Evolutionary conservation across 78 protist species (phyloP), one percentile per base, ranked within the genome.

Genomic region (Dictyostelium purpureum): DNA sequence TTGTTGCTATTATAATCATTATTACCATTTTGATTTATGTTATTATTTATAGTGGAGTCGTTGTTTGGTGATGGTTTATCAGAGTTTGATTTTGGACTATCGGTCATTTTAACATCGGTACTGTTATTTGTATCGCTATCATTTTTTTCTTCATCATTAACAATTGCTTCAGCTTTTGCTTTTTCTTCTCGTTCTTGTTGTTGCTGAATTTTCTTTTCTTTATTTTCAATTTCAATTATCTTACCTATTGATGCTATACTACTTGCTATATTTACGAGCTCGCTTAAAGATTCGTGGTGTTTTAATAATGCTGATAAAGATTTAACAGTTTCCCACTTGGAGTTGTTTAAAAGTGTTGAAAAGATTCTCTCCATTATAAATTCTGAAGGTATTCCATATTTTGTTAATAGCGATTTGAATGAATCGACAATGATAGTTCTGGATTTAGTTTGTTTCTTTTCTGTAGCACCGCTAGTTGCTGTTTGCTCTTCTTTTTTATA

Each of bases 381-480:
- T 73, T 35, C 76, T 19, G 76, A 69, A 2, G 76, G 76, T 40
- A 40, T 28, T 40, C 76, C 56, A 69, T 69, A 37, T 33, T 63
- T 63, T 5, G 10, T 43, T 4, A 63, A 63, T 63, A 63, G 33
- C 2, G 33, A 11, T 63, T 63, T 63, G 33, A 63, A 63, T 63
- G 71, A 63, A 28, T 63, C 71, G 2, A 37, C 18, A 12, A 63
- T 21, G 1, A 33, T 19, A 28, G 71, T 9, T 3, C 18, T 63
- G 0, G 71, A 33, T 63, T 63, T 63, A 1, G 42, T 19, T 33
- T 63, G 12, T 16, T 63, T 33, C n/a, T 38, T 4, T 28, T 21
- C 31, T 28, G 69, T 5, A 2, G 26, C 24, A 24, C 18, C 19
- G 26, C 24, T 16, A 19, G 0, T 61, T 11, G 38, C 3, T 61